Percentiles rank a stretch among this genome's conserved stretches.
Evolutionary conservation across 345 rosid genomes (phyloP).

Genomic region (Acer negundo): DNA sequence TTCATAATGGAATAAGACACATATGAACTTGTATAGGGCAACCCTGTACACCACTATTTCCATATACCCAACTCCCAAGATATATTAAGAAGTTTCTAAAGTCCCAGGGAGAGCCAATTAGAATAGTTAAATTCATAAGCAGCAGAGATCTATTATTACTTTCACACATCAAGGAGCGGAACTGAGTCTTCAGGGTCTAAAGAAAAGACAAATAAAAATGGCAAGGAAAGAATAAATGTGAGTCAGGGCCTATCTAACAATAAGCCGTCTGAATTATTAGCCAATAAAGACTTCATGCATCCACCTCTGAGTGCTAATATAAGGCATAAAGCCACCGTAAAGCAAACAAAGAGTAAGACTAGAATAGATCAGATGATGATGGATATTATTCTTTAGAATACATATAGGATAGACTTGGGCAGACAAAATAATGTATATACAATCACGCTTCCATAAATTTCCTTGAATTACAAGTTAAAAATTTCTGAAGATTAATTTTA

Average conservation of each 20-base stretch:
- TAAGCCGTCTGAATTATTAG: not conserved
- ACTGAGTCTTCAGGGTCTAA: not conserved
- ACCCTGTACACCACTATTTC: not conserved
- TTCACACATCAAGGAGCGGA: not conserved
- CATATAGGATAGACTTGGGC: not conserved
- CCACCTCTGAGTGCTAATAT: not conserved
- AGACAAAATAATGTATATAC: not conserved
- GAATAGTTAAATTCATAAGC: not conserved
- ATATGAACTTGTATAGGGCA: not conserved
- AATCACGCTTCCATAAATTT: not conserved
- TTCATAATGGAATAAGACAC: not conserved
- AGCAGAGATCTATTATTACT: not conserved
- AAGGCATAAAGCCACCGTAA: no score
- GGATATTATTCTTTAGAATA: not conserved
- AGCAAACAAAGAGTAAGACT: not conserved
- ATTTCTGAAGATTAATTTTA: not conserved
- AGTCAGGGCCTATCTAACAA: not conserved
- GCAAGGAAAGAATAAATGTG: constrained; percentile 19
- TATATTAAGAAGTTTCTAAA: not conserved
- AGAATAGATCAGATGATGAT: not conserved
- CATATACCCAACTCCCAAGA: not conserved
- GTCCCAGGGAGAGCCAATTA: not conserved
- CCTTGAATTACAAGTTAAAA: not conserved
- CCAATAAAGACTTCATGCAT: not conserved
- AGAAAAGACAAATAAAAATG: not conserved